Evolutionary conservation across 2,329 filamentous ascomycete genomes (phyloP).

Genomic region (Penicillium sp.): DNA sequence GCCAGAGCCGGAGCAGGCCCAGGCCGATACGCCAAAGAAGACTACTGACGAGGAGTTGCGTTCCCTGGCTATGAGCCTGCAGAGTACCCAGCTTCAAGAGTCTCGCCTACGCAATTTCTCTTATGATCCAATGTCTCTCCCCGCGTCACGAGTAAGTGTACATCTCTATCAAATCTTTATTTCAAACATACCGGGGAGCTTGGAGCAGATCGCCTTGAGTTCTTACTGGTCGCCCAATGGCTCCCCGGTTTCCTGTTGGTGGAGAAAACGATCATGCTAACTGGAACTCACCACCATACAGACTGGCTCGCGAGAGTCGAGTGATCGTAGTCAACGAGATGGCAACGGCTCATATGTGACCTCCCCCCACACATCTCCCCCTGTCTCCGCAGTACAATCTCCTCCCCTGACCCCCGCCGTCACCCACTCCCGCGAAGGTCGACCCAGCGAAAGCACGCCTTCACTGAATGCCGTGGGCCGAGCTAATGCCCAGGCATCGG

Average conservation of each 20-base stretch:
- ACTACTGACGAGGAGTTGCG: constrained; percentile 60
- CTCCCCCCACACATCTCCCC: constrained; percentile 65
- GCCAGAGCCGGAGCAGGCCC: constrained; percentile 16
- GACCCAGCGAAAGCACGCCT: constrained; percentile 32
- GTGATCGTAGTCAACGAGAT: constrained; percentile 53
- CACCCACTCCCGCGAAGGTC: constrained; percentile 58
- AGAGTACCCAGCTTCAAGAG: constrained; percentile 72
- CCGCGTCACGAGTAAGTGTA: constrained; percentile 47
- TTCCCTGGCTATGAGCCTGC: constrained; percentile 66
- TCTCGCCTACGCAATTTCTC: constrained; percentile 78
- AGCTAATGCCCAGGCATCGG: constrained; percentile 26
- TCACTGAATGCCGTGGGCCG: constrained; percentile 32
- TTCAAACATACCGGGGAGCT: not conserved
- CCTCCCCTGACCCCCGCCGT: constrained; percentile 85
- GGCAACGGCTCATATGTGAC: constrained; percentile 61
- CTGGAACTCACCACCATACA: constrained; percentile 17
- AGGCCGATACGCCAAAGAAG: constrained; percentile 17
- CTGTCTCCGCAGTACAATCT: constrained; percentile 69
- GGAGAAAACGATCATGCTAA: constrained; percentile 8
- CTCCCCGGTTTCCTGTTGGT: not conserved
- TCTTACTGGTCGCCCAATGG: not conserved
- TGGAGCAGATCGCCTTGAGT: not conserved
- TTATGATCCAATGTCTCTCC: constrained; percentile 86
- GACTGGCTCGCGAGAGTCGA: constrained; percentile 53
- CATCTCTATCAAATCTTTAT: not conserved